Conservation (phyloP, 768 basidiomycete species). For the Termitomyces sp. region DNA sequence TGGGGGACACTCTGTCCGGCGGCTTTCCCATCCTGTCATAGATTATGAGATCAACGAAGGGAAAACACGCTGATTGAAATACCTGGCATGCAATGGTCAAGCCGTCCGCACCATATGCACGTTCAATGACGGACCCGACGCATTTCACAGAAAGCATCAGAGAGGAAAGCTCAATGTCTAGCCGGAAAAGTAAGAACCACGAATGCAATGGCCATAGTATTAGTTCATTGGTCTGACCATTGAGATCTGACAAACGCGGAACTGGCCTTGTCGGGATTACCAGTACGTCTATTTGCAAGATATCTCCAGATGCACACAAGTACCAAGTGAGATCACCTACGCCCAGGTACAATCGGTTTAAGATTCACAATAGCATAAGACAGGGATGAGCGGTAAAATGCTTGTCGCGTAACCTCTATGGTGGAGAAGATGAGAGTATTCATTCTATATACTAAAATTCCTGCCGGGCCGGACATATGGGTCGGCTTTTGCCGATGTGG, state of each 20-base stretch:
- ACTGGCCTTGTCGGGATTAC: conserved; percentile 54
- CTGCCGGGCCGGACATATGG: too few species aligned
- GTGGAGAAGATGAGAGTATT: conserved; percentile 60
- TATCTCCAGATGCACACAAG: background rate
- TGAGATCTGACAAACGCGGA: conserved; percentile 49
- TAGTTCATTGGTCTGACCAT: conserved; percentile 24
- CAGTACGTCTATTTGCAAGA: conserved; percentile 45
- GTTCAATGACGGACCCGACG: conserved; percentile 77
- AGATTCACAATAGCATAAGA: conserved; percentile 91
- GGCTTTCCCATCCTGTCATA: conserved; percentile 70
- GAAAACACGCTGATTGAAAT: background rate
- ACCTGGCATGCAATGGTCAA: conserved; percentile 92
- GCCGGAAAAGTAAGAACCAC: conserved; percentile 1
- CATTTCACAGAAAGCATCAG: conserved; percentile 76
- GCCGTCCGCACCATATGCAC: conserved; percentile 74
- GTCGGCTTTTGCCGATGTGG: background rate
- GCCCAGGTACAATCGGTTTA: conserved; percentile 90
- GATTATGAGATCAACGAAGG: background rate
- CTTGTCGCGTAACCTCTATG: conserved; percentile 73
- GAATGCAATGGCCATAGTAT: background rate
- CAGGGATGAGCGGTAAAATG: conserved; percentile 62
- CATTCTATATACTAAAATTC: background rate
- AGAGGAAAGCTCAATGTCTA: conserved; percentile 65
- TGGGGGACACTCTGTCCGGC: conserved; percentile 82
- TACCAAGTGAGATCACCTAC: conserved; percentile 44